A percentile compares a stretch with the other conserved stretches of the same genome.
phyloP scores from a whole-genome alignment of 345 rosid species.

The Abelmoschus esculentus region DNA sequence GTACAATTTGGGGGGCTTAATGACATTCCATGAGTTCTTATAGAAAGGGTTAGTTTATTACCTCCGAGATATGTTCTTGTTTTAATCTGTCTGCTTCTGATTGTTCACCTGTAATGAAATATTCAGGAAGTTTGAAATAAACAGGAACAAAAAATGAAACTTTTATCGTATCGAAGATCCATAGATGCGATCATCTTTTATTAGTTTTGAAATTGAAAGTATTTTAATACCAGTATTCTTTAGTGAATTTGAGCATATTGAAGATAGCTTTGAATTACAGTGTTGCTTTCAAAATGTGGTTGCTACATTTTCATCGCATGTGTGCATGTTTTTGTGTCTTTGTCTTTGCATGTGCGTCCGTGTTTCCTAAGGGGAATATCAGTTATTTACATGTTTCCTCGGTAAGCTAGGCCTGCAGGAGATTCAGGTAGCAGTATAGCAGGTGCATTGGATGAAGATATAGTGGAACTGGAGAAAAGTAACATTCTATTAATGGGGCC shows the following conservation, averaged over 20 bases:
- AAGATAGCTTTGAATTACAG: neutral
- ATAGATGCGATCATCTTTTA: neutral
- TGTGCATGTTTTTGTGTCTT: neutral
- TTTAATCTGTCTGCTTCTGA: neutral
- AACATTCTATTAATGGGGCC: conserved; percentile 98
- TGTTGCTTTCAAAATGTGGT: neutral
- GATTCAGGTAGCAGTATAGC: conserved; percentile 31
- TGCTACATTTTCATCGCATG: neutral
- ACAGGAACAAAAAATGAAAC: neutral
- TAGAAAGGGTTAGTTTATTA: conserved; percentile 52
- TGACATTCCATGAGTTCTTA: conserved; percentile 33
- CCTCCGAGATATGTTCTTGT: neutral
- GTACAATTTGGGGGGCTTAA: neutral
- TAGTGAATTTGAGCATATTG: neutral
- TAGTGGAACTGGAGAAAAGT: conserved; percentile 97
- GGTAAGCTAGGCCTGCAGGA: conserved; percentile 67
- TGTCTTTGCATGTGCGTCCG: neutral
- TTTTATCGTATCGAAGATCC: neutral
- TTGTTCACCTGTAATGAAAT: neutral
- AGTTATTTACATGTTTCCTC: conserved; percentile 31
- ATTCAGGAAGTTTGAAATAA: neutral
- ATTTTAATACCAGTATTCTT: neutral
- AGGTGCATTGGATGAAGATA: conserved; percentile 55
- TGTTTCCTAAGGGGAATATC: neutral
- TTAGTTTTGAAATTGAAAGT: neutral